Percentiles rank a stretch among this genome's conserved stretches.
Evolutionary conservation across 1,284 basidiomycete species (phyloP).

Genomic region (Sanguinoderma infundibulare): DNA sequence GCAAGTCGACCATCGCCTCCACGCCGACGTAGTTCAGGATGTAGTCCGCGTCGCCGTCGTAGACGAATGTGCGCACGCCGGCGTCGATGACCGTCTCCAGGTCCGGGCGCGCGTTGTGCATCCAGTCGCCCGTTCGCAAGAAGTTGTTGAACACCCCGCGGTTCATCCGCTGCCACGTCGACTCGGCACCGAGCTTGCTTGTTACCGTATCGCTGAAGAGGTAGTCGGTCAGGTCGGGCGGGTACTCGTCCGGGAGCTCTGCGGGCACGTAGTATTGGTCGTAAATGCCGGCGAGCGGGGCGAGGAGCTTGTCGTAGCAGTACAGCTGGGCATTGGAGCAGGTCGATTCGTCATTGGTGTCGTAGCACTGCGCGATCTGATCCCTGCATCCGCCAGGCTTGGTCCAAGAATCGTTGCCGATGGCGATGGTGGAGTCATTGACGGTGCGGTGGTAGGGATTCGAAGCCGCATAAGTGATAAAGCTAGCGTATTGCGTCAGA

Average conservation of each 20-base stretch:
- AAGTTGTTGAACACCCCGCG: constrained; percentile 57
- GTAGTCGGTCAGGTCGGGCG: constrained; percentile 52
- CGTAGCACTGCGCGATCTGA: constrained; percentile 58
- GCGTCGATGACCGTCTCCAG: constrained; percentile 64
- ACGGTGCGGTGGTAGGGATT: constrained; percentile 54
- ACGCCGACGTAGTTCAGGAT: constrained; percentile 65
- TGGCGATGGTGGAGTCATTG: constrained; percentile 42
- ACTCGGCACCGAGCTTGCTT: constrained; percentile 53
- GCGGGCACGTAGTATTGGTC: constrained; percentile 59
- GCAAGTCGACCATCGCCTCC: constrained; percentile 54
- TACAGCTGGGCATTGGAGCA: constrained; percentile 59
- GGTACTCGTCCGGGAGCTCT: constrained; percentile 56
- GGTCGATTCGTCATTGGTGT: constrained; percentile 46
- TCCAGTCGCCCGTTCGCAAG: constrained; percentile 66
- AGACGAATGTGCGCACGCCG: constrained; percentile 57
- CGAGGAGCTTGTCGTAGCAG: constrained; percentile 59
- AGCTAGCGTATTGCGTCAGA: constrained; percentile 59
- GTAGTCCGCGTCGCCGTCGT: constrained; percentile 64
- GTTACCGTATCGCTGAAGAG: constrained; percentile 40
- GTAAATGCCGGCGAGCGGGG: constrained; percentile 52
- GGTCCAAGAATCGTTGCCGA: constrained; percentile 51
- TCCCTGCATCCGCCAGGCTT: constrained; percentile 52
- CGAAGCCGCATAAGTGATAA: constrained; percentile 41
- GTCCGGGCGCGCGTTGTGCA: constrained; percentile 58
- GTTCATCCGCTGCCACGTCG: constrained; percentile 52